Conservation (phyloP, 2,329 filamentous ascomycete species). For the Cladophialophora carrionii region DNA sequence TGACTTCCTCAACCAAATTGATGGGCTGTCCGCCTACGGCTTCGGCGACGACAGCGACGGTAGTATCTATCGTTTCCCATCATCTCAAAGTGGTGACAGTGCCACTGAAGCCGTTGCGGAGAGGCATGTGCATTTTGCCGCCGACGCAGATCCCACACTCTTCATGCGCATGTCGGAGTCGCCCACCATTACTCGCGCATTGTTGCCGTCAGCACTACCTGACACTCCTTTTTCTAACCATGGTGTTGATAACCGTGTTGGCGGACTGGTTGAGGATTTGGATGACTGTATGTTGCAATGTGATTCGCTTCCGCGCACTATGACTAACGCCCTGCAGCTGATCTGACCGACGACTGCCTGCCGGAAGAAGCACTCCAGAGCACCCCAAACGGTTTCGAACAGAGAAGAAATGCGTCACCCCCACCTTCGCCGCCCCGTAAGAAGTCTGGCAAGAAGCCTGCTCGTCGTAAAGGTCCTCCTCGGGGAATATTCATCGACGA, state of each 20-base stretch:
- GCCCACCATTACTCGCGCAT: conserved; percentile 37
- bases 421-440: conserved; percentile 22
- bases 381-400: conserved; percentile 54
- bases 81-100: conserved; percentile 39
- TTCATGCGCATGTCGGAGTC: conserved; percentile 34
- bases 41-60: conserved; percentile 43
- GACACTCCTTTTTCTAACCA: conserved; percentile 21
- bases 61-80: conserved; percentile 37
- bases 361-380: conserved; percentile 60
- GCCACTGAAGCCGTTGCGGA: conserved; percentile 47
- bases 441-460: conserved; percentile 45
- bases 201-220: conserved; percentile 37
- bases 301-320: conserved; percentile 16
- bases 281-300: conserved; percentile 36
- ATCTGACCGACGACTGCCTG: conserved; percentile 36
- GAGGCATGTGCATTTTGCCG: conserved; percentile 72
- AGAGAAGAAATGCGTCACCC: conserved; percentile 23
- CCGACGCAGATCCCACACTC: conserved; percentile 29
- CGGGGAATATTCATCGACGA: conserved; percentile 55
- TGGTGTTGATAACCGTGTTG: conserved; percentile 16
- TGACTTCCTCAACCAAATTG: conserved; percentile 38
- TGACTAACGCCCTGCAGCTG: conserved; percentile 36
- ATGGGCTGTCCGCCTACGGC: conserved; percentile 39
- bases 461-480: conserved; percentile 51
- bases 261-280: conserved; percentile 27